These are phyloP conservation scores for Magnaporthiopsis incrustans DNA, from an alignment of 2,329 filamentous ascomycete genomes.

Conservation along the genomic window DNA sequence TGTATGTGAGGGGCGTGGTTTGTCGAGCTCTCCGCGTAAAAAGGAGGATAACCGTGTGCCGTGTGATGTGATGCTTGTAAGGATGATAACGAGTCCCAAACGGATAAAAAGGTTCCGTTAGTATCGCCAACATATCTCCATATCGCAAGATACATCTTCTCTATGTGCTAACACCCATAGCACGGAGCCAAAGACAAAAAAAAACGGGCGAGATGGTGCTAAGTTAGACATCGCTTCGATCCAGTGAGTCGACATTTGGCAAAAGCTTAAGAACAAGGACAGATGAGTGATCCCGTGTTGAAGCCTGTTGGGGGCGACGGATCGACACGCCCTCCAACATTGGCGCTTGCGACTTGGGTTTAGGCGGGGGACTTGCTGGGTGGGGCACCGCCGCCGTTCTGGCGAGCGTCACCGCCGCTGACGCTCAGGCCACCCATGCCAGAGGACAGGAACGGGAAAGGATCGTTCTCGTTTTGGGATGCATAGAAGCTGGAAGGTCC, in stretches of 20 bases:
- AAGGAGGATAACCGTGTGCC: neutral
- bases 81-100: neutral
- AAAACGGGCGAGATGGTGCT: neutral
- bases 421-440: conserved; percentile 68
- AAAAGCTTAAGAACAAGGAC: neutral
- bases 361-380: conserved; percentile 54
- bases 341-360: conserved; percentile 29
- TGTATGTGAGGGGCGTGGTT: neutral
- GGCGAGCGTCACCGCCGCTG: conserved; percentile 52
- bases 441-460: conserved; percentile 71
- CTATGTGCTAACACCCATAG: conserved; percentile 1
- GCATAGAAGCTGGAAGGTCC: conserved; percentile 70
- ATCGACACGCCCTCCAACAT: neutral
- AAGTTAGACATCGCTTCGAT: neutral
- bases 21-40: neutral
- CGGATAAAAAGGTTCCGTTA: neutral
- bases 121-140: conserved; percentile 1
- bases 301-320: neutral
- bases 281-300: neutral
- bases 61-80: neutral
- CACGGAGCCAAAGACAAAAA: conserved; percentile 2
- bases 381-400: conserved; percentile 51
- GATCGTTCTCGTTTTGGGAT: conserved; percentile 58
- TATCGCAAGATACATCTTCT: conserved; percentile 5
- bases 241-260: neutral